Base-by-base conservation (phyloP, 73 alveolate genomes). In the Urostyla sp. region DNA sequence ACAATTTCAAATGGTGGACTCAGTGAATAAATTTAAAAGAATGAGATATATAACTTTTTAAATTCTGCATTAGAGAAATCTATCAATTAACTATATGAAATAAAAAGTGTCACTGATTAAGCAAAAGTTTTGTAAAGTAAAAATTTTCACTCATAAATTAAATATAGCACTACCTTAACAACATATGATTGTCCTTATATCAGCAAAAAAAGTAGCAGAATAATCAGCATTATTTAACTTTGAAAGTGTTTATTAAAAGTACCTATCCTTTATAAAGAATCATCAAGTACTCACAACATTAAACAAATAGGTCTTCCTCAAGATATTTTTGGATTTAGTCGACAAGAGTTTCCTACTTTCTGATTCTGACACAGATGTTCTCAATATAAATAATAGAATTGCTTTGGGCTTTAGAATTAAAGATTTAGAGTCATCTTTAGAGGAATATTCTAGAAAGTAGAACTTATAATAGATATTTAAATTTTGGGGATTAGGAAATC, bases 91-190 rank as follows among this genome's bases (percentile, higher is more conserved):
- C 16, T 63, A 20, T 15, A 43, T 0, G 31, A 11, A n/a, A 28
- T 83, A 23, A 54, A 57, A 8, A 20, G 61, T 30, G 44, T 63
- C 10, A 32, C 80, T 13, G 87, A 83, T 27, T 77, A 57, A 73
- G 24, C 59, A 0, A 66, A 52, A 32, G 32, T 83, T 24, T 54
- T 83, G 4, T 51, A 57, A 37, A 56, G 78, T 72, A 50, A 72
- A 55, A 18, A 2, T 55, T 55, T 21, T 18, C 7, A 43, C 18
- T n/a, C 34, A 45, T 5, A 20, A 23, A 20, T 18, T 48, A 11
- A 24, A 23, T 13, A 72, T 38, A 72, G 84, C 34, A 83, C 54
- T 83, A 87, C 81, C 91, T 16, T 66, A 36, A n/a, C 87, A 56
- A 16, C 57, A 83, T 49, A 44, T 83, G 4, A 56, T 36, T 72